Conservation (phyloP, 2,329 filamentous ascomycete species). For the Aspergillus uvarum region DNA sequence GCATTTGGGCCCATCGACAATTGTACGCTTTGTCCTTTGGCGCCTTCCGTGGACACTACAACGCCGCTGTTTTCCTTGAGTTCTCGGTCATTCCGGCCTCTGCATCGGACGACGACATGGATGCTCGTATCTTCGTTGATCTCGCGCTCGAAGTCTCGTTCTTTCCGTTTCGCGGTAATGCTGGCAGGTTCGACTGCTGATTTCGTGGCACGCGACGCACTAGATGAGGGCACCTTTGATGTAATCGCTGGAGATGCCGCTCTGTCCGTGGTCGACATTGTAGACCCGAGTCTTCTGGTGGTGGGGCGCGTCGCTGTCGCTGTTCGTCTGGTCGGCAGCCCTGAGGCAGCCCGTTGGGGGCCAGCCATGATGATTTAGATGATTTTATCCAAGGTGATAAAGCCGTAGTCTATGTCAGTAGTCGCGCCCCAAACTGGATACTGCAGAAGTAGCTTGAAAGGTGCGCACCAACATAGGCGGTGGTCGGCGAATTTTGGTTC, state of each 20-base stretch:
- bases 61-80: slow-evolving; percentile 92
- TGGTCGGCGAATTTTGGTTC: slow-evolving; percentile 1
- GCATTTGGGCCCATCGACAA: slow-evolving; percentile 91
- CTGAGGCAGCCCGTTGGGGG: slow-evolving; percentile 51
- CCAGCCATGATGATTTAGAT: slow-evolving; percentile 51
- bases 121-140: slow-evolving; percentile 86
- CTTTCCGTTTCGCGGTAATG: slow-evolving; percentile 75
- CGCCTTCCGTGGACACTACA: slow-evolving; percentile 83
- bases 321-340: slow-evolving; percentile 51
- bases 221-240: slow-evolving; percentile 55
- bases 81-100: slow-evolving; percentile 89
- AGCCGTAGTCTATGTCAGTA: not conserved
- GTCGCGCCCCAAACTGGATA: not conserved
- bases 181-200: slow-evolving; percentile 50
- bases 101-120: slow-evolving; percentile 92
- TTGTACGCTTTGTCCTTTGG: slow-evolving; percentile 79
- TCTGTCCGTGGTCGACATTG: slow-evolving; percentile 48
- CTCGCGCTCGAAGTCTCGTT: slow-evolving; percentile 75
- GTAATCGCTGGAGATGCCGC: slow-evolving; percentile 71
- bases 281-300: slow-evolving; percentile 53
- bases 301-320: slow-evolving; percentile 49
- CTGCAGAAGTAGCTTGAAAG: not conserved
- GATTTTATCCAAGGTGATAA: not conserved
- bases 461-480: not conserved
- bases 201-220: slow-evolving; percentile 37